Evolutionary conservation across 129 eudicot genomes (phyloP), one percentile per base, ranked within the genome.

Genomic region (Lonicera japonica): DNA sequence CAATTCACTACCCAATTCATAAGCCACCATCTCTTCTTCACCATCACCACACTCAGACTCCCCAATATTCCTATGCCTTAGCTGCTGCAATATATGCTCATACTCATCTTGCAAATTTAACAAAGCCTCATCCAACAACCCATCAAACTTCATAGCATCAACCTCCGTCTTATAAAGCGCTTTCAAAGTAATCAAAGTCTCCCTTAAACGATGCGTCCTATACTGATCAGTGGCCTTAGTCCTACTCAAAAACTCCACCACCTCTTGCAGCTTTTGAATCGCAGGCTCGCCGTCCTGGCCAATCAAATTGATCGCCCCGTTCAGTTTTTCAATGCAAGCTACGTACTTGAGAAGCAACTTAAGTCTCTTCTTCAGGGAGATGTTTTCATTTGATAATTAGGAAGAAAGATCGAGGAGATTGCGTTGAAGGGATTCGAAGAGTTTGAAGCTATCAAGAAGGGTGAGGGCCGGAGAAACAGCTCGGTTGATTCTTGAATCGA

Each of bases 161-260:
- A 88, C 86, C 67, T 88, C 96, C 13, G 82, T 76, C 55, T 88
- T 89, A 39, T 80, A 84, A 7, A 88, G 64, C 29, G 76, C 86
- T 39, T 79, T 88, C 17, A 88, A 61, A 19, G 89, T 85, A 19
- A 77, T 73, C 81, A 88, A 55, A 9, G 94, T 88, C 74, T 88
- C 94, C 38, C 73, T 70, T 58, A 84, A 60, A 41, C 94, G 78
- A 71, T 81, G 86, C 19, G 92, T 74, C 54, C 89, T 70, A 65
- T 76, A 84, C 56, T 76, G 89, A 64, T 88, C 96, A 11, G 96
- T 82, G 0, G 96, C 94, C 68, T 88, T 88, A 21, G 96, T 88
- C 83, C 96, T 72, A 48, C 96, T 88, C 73, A 88, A 72, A 68
- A 81, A 88, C 89, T 88, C 96, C 60, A 88, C 96, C 76, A 88